phyloP scores from a whole-genome alignment of 768 basidiomycete species.

The Pisolithus albus region DNA sequence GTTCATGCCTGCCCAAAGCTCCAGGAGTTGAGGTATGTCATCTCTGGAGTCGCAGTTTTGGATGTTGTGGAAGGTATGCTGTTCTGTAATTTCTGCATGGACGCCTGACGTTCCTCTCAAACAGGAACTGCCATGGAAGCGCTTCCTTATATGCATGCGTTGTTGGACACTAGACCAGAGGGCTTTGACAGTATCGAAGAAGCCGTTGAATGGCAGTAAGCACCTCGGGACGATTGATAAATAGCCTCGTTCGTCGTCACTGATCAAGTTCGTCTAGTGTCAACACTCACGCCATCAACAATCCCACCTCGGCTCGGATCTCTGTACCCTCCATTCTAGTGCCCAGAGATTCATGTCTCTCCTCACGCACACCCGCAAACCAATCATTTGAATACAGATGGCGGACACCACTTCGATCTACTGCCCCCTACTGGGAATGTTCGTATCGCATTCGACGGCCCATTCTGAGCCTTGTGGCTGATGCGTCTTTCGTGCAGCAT shows the following conservation, averaged over 20 bases:
- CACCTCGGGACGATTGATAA: slow-evolving; percentile 6
- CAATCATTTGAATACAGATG: slow-evolving; percentile 45
- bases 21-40: slow-evolving; percentile 57
- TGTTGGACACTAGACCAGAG: slow-evolving; percentile 79
- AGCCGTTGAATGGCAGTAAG: slow-evolving; percentile 95
- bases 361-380: slow-evolving; percentile 23
- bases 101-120: not conserved
- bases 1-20: slow-evolving; percentile 63
- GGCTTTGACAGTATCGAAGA: slow-evolving; percentile 80
- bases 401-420: slow-evolving; percentile 78
- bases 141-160: slow-evolving; percentile 83
- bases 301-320: slow-evolving; percentile 73
- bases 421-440: slow-evolving; percentile 90
- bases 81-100: no score
- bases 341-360: slow-evolving; percentile 35
- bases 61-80: slow-evolving; percentile 92
- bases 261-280: slow-evolving; percentile 44
- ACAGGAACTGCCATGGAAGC: slow-evolving; percentile 90
- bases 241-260: not conserved
- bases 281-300: slow-evolving; percentile 75
- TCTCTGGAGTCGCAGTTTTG: slow-evolving; percentile 74
- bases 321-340: slow-evolving; percentile 79
- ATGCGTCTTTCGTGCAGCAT: slow-evolving; percentile 44
- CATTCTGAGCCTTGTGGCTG: not conserved
- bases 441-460: slow-evolving; percentile 15